These are phyloP conservation scores for Helicosporidium sp. DNA, from an alignment of 139 green algal genomes.

Conservation along the genomic window DNA sequence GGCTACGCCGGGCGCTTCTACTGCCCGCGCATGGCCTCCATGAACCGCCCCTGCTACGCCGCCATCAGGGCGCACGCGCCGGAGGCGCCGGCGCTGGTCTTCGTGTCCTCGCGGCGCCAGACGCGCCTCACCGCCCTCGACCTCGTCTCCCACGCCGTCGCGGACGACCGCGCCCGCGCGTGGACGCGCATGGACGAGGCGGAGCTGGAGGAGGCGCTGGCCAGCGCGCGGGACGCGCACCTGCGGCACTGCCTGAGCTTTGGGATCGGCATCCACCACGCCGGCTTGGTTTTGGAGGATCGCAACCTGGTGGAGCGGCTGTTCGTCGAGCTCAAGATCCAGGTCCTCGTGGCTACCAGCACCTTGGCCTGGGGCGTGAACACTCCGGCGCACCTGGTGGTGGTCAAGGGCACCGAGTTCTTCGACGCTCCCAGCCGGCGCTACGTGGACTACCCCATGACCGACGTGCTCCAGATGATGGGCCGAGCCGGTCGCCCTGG, in stretches of 20 bases:
- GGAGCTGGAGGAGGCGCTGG: constrained; percentile 43
- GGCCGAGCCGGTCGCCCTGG: constrained; percentile 7
- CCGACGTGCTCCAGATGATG: constrained; percentile 82
- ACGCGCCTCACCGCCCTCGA: constrained; percentile 89
- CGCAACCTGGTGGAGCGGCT: constrained; percentile 91
- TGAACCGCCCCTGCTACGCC: constrained; percentile 95
- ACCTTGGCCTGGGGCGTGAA: constrained; percentile 97
- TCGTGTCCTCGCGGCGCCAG: constrained; percentile 68
- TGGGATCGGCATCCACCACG: constrained; percentile 93
- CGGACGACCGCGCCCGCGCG: constrained; percentile 57
- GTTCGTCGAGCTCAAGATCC: constrained; percentile 85
- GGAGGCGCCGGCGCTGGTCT: constrained; percentile 8
- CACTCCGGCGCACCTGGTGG: constrained; percentile 92
- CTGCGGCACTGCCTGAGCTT: constrained; percentile 83
- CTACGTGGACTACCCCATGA: constrained; percentile 96
- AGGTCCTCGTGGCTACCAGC: constrained; percentile 91
- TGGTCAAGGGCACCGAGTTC: constrained; percentile 97
- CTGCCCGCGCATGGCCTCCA: constrained; percentile 88
- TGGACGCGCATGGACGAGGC: constrained; percentile 56
- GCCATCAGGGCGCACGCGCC: constrained; percentile 75
- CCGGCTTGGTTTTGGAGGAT: constrained; percentile 77
- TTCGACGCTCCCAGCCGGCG: constrained; percentile 84
- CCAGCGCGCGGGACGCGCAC: no score
- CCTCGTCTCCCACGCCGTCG: constrained; percentile 79
- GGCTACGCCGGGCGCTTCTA: constrained; percentile 81